phyloP scores from a whole-genome alignment of 202 grass and related monocot genomes.

The Cymbopogon flexuosus region DNA sequence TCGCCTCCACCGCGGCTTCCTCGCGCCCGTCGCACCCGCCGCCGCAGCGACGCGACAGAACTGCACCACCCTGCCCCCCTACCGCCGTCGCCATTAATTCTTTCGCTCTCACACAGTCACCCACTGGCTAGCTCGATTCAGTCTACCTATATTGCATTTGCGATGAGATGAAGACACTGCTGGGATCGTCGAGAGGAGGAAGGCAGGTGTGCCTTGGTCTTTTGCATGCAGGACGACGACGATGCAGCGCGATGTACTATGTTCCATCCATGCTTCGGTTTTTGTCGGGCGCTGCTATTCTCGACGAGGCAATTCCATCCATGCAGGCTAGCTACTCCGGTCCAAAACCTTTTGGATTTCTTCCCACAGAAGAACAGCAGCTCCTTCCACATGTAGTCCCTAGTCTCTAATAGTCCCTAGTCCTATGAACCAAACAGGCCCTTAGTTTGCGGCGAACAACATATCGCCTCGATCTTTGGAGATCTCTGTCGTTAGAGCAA shows the following conservation, averaged over 20 bases:
- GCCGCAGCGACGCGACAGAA: slow-evolving; percentile 29
- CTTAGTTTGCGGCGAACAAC: too few relatives aligned
- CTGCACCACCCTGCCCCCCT: not conserved
- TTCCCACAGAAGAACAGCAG: too few relatives aligned
- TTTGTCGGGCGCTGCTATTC: not conserved
- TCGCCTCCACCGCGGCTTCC: slow-evolving; percentile 30
- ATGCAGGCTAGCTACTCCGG: not conserved
- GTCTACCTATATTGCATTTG: too few relatives aligned
- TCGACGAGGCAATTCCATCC: not conserved
- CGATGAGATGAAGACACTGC: too few relatives aligned
- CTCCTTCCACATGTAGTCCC: too few relatives aligned
- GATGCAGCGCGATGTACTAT: not conserved
- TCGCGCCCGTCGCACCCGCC: slow-evolving; percentile 32
- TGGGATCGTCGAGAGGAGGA: not conserved
- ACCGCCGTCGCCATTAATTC: not conserved
- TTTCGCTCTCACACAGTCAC: too few relatives aligned
- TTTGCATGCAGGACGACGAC: not conserved
- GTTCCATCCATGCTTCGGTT: not conserved
- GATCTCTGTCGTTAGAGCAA: too few relatives aligned
- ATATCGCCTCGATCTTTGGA: too few relatives aligned
- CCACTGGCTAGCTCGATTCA: too few relatives aligned
- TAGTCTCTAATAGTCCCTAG: too few relatives aligned
- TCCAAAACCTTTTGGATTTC: not conserved
- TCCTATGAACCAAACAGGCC: too few relatives aligned
- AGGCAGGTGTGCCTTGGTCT: not conserved